Evolutionary conservation across 768 basidiomycete species (phyloP), one percentile per base, ranked within the genome.

Genomic region (Mycena epipterygia): DNA sequence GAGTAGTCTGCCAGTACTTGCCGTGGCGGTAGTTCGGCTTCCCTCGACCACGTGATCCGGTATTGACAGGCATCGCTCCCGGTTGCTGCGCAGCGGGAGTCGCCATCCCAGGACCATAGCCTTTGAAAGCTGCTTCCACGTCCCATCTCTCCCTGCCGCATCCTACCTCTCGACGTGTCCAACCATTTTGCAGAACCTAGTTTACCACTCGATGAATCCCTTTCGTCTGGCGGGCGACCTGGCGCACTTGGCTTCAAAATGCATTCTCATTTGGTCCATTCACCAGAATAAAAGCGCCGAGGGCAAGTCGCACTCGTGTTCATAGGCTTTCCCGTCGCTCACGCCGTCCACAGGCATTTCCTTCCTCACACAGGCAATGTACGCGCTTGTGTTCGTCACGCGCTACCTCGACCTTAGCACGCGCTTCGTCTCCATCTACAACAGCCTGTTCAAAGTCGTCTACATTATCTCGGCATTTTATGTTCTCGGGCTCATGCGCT

Each of bases 291-390:
- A 67, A 35, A 72, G 70, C 13, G 70, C 70, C 17, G 65, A 72
- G 59, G 70, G 70, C 33, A 25, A 30, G 64, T 61, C 19, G 27
- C 32, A 32, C 48, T 21, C 39, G 8, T 42, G 30, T 19, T 30
- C 25, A 39, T 55, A 44, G 39, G 5, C 30, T 23, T 33, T 27
- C 61, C 32, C 39, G 51, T 62, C 39, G 32, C 44, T 66, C 58
- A 53, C 29, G 30, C 21, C 19, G 19, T 44, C 27, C 32, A 30
- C 35, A 89, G 91, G 91, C 41, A 91, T 94, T 68, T 93, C 92
- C 35, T 93, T 93, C 89, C 93, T 94, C 81, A 92, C 93, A 0
- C 93, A 95, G 77, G 86, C 86, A 2, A 86, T 94, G 62, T 95
- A 95, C 78, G 87, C 90, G 64, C 82, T 85, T 57, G 91, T 95